phyloP scores from a whole-genome alignment of 177 flowering plant species.

The Telopea speciosissima region DNA sequence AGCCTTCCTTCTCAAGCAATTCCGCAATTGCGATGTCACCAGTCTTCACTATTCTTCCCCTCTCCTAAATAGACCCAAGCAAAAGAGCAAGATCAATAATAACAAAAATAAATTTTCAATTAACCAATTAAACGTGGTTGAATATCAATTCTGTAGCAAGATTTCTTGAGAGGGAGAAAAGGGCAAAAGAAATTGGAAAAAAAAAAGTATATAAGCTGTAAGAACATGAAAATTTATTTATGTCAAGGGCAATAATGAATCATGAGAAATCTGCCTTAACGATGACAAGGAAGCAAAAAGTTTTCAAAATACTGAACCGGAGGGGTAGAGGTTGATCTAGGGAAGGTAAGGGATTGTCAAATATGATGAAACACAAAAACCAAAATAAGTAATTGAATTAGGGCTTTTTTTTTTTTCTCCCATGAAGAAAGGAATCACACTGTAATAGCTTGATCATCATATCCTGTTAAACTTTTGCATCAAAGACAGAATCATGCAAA shows the following conservation, averaged over 20 bases:
- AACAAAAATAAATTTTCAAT: neutral
- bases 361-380: no score
- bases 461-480: neutral
- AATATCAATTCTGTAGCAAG: neutral
- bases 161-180: neutral
- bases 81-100: neutral
- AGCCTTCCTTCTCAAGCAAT: conserved; percentile 73
- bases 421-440: no score
- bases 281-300: neutral
- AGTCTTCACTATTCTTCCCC: conserved; percentile 78
- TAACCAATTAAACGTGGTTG: no score
- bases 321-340: neutral
- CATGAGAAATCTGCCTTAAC: neutral
- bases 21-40: conserved; percentile 73
- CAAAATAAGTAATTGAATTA: no score
- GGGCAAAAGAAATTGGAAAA: neutral
- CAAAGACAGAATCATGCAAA: neutral
- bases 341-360: neutral
- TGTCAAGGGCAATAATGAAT: neutral
- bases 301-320: neutral
- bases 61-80: conserved; percentile 39
- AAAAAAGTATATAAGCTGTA: neutral
- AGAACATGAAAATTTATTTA: neutral
- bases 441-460: neutral
- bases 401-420: no score